Percentiles rank a stretch among this genome's conserved stretches.
phyloP scores from a whole-genome alignment of 1,139 yeast genomes.

The Candida albicans region DNA sequence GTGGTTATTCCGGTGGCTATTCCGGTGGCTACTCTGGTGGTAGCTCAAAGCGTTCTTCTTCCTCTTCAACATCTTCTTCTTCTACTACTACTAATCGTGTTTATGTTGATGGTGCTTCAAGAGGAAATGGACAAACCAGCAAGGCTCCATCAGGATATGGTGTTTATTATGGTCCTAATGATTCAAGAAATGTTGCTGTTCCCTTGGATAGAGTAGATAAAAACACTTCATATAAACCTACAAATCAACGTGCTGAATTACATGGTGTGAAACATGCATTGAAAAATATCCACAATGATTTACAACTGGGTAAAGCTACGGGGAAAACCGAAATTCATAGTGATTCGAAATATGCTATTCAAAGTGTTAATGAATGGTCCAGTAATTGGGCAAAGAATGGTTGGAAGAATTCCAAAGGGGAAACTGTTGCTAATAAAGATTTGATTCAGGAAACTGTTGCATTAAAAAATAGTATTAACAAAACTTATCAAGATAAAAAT shows the following conservation, averaged over 20 bases:
- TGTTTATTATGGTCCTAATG: slow-evolving; percentile 61
- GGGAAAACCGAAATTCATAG: slow-evolving; percentile 40
- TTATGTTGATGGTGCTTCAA: slow-evolving; percentile 74
- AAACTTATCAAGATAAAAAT: slow-evolving; percentile 21
- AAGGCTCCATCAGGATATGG: slow-evolving; percentile 65
- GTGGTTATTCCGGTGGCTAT: slow-evolving; percentile 4
- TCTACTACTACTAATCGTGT: slow-evolving; percentile 18
- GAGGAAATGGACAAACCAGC: slow-evolving; percentile 50
- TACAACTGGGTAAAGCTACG: slow-evolving; percentile 4
- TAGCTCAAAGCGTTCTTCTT: not conserved
- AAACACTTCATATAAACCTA: slow-evolving; percentile 34
- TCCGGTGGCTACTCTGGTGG: slow-evolving; percentile 2
- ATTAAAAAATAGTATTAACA: slow-evolving; percentile 30
- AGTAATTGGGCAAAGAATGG: slow-evolving; percentile 53
- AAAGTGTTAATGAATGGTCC: slow-evolving; percentile 53
- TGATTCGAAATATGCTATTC: slow-evolving; percentile 59
- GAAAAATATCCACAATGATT: slow-evolving; percentile 30
- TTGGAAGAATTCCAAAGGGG: slow-evolving; percentile 49
- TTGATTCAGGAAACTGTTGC: slow-evolving; percentile 37
- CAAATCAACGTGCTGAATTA: slow-evolving; percentile 84
- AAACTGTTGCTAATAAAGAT: slow-evolving; percentile 52
- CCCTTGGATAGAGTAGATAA: slow-evolving; percentile 38
- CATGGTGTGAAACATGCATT: slow-evolving; percentile 63
- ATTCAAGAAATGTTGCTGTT: slow-evolving; percentile 53
- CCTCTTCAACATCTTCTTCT: not conserved